Percentiles rank a stretch among this genome's conserved stretches.
These are phyloP conservation scores for Fraxinus angustifolia DNA, from an alignment of 305 asterid genomes.

Conservation along the genomic window DNA sequence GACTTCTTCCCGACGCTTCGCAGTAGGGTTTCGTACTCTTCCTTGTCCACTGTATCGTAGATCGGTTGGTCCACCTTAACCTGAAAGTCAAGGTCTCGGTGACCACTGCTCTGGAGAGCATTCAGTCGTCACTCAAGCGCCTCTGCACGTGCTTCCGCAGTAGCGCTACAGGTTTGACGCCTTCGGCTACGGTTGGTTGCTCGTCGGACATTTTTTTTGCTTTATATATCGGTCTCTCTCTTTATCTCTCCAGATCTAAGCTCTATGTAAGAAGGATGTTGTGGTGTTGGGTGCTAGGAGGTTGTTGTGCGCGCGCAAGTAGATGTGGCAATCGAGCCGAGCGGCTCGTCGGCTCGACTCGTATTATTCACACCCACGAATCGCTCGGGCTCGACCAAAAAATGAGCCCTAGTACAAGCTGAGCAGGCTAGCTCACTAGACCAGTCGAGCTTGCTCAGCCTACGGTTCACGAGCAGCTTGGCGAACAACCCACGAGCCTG, in stretches of 20 bases:
- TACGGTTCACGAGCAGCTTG: no score
- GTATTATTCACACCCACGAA: no score
- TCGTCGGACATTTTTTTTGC: constrained; percentile 54
- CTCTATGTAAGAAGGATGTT: neutral
- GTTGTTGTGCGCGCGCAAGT: no score
- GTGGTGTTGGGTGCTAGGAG: no score
- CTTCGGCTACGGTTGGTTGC: constrained; percentile 47
- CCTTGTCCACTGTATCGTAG: constrained; percentile 76
- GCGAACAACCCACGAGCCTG: no score
- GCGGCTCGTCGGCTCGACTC: no score
- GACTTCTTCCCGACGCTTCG: constrained; percentile 75
- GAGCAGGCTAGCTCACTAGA: no score
- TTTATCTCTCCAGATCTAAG: neutral
- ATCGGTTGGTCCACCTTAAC: constrained; percentile 74
- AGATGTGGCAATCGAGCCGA: no score
- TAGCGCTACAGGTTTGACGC: constrained; percentile 53
- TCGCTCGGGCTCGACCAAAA: no score
- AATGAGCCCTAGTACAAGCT: no score
- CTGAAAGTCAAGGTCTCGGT: constrained; percentile 57
- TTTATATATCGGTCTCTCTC: neutral
- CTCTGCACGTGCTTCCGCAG: constrained; percentile 47
- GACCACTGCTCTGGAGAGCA: constrained; percentile 60
- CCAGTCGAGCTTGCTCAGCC: no score
- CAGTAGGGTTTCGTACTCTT: constrained; percentile 66
- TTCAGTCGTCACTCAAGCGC: constrained; percentile 64